phyloP scores from a whole-genome alignment of 768 basidiomycete genomes.

The Boletus huronensis region DNA sequence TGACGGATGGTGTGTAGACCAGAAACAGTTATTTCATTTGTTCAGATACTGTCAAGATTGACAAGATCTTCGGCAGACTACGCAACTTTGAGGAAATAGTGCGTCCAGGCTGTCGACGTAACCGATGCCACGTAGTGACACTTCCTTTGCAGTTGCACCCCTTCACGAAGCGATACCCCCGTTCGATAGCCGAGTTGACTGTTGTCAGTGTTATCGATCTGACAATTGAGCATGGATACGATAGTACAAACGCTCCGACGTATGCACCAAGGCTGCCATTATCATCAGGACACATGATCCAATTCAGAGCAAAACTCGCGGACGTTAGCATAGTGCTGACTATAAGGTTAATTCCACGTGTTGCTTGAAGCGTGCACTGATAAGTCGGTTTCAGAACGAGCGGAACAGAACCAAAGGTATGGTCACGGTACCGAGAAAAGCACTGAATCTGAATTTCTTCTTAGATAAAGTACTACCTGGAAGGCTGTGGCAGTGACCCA shows the following conservation, averaged over 20 bases:
- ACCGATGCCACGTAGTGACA: neutral
- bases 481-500: conserved; percentile 62
- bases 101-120: conserved; percentile 4
- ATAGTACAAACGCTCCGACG: conserved; percentile 67
- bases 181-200: conserved; percentile 52
- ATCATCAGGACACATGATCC: conserved; percentile 84
- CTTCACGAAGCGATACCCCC: conserved; percentile 48
- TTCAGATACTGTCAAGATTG: conserved; percentile 59
- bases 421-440: neutral
- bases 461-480: conserved; percentile 86
- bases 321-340: conserved; percentile 62
- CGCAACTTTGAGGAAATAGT: conserved; percentile 51
- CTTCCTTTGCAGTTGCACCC: conserved; percentile 16
- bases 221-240: conserved; percentile 61
- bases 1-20: conserved; percentile 42
- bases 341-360: conserved; percentile 46
- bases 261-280: conserved; percentile 61
- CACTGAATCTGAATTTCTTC: neutral
- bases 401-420: conserved; percentile 87
- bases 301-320: conserved; percentile 54
- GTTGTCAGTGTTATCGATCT: conserved; percentile 70
- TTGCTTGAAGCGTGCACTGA: neutral
- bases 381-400: conserved; percentile 57
- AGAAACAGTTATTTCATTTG: conserved; percentile 84
- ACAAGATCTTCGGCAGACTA: conserved; percentile 64